Base-by-base conservation (phyloP, 73 alveolate genomes). In the Breviolum minutum region DNA sequence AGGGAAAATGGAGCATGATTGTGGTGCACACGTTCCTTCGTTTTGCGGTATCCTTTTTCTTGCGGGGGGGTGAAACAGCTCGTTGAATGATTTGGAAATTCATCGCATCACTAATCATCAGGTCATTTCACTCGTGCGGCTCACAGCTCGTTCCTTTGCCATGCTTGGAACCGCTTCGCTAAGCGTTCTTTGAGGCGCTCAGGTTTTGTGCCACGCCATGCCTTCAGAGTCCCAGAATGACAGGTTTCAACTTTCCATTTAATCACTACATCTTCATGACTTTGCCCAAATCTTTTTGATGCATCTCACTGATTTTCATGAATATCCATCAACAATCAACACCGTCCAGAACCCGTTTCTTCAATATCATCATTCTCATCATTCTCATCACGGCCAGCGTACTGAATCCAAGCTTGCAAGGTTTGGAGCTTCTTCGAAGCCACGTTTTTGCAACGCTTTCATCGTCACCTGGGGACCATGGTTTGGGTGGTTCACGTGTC, bases 391-490 rank as follows among this genome's bases (percentile, higher is more conserved):
- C 26, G 7, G 26, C 26, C 81, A 71, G 19, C 81, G 86, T 12
- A 30, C 86, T 20, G 60, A 60, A 9, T 77, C 86, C 63, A 77
- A 27, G 86, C 40, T 30, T 61, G 63, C 82, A 64, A 87, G 48
- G 40, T 48, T 16, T 14, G 95, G 95, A 5, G 95, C 95, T 30
- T 63, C 82, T 13, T 13, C 82, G 77, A 87, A 87, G 83, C 66
- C 64, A 12, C 95, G 95, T 5, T 19, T 22, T 11, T 14, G 68
- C 66, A 87, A 30, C 24, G 7, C 71, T 63, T 62, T 64, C 81
- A 13, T 22, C 5, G 95, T 63, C 61, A 85, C 61, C 94, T 85
- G 94, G 63, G 60, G 30, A 40, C 19, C 54, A 40, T 40, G 54
- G 5, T 40, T 40, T 3, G 54, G 54, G 54, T 40, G 54, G 54